Base-by-base conservation (phyloP, 768 basidiomycete genomes). In the Chalciporus sphaerocephalus region DNA sequence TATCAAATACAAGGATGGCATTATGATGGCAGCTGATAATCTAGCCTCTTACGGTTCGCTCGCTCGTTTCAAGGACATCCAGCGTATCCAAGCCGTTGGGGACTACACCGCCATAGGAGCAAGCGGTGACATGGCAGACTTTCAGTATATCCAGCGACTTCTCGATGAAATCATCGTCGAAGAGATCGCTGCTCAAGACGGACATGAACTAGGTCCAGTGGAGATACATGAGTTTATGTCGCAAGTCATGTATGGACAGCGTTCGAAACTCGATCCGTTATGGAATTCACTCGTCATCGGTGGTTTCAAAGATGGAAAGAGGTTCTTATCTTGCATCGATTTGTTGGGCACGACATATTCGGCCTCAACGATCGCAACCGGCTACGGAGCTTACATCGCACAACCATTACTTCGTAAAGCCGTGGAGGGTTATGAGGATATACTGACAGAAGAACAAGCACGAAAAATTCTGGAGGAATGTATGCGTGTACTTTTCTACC, bases 1-100 rank as follows among this genome's bases (percentile, higher is more conserved):
- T 2, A 74, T 99, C 68, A 89, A 90, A 69, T 98, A 79, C 77
- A 92, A 94, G 67, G 92, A 91, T 58, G 96, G 96, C 8, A 81
- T 99, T 53, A 95, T 99, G 90, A 83, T 99, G 76, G 93, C 96
- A 23, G 93, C 96, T 28, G 96, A 99, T 74, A 97, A 87, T 59
- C 85, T 98, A 92, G 93, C 92, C 10, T 98, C 96, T 0, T 98
- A 97, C 59, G 95, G 96, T 50, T 97, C 95, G 6, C 84, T 98
- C 40, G 93, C 96, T 2, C 85, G 94, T 25, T 96, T 96, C 81
- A 92, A 91, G 74, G 92, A 94, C 60, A 74, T 98, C 47, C 80
- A 87, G 54, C 89, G 96, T 66, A 79, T 99, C 21, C 84, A 90
- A 59, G 66, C 87, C 4, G 83, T 96, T 25, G 93, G 94, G 7